These are phyloP conservation scores for Kuraishia molischiana DNA, from an alignment of 805 yeast species.

Conservation along the genomic window DNA sequence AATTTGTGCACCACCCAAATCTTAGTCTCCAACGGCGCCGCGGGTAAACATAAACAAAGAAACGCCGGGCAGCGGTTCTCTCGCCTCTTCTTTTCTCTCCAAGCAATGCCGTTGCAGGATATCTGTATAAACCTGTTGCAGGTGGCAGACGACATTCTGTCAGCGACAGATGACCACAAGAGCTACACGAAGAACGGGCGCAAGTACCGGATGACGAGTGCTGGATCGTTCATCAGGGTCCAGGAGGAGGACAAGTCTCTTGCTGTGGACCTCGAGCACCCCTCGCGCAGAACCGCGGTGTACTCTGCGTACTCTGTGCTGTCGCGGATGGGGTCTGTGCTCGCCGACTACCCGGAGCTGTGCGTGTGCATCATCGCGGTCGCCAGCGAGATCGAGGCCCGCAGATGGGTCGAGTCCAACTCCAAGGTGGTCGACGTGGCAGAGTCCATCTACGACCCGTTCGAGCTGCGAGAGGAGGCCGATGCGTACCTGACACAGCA, in stretches of 20 bases:
- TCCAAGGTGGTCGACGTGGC: constrained; percentile 28
- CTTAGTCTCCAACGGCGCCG: no score
- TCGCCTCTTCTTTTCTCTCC: no score
- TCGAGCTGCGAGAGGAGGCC: constrained; percentile 21
- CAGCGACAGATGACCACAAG: constrained; percentile 12
- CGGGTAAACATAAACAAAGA: no score
- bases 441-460: constrained; percentile 23
- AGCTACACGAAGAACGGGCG: constrained; percentile 35
- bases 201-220: constrained; percentile 32
- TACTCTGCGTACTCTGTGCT: constrained; percentile 35
- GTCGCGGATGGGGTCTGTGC: constrained; percentile 25
- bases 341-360: constrained; percentile 26
- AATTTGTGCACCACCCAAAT: no score
- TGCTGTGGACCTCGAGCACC: constrained; percentile 23
- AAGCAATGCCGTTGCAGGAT: constrained; percentile 13
- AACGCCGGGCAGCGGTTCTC: no score
- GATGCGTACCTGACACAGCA: constrained; percentile 19
- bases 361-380: constrained; percentile 39
- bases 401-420: constrained; percentile 39
- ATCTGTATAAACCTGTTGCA: constrained; percentile 17
- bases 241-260: constrained; percentile 39
- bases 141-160: constrained; percentile 16
- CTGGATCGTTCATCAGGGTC: constrained; percentile 37
- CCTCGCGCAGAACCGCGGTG: constrained; percentile 23
- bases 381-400: constrained; percentile 36